phyloP scores from a whole-genome alignment of 2,329 filamentous ascomycete genomes.

The Cladobotryum mycophilum region DNA sequence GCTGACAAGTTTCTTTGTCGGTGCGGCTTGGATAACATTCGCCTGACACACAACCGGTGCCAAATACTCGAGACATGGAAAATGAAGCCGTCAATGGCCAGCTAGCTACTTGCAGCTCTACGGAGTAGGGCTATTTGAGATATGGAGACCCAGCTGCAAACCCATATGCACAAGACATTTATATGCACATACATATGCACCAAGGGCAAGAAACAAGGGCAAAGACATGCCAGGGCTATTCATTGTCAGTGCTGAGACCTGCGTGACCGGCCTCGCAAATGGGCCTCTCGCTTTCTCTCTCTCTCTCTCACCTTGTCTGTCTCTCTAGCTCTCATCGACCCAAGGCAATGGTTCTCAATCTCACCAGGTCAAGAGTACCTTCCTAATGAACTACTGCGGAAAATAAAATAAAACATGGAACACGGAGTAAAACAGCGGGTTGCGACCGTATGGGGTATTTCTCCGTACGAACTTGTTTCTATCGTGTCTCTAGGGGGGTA shows the following conservation, averaged over 20 bases:
- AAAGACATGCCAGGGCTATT: not conserved
- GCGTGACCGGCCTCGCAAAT: no score
- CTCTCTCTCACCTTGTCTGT: no score
- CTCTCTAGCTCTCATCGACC: not conserved
- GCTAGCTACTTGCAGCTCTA: no score
- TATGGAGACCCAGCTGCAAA: not conserved
- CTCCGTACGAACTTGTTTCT: not conserved
- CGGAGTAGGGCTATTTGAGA: not conserved
- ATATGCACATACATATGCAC: not conserved
- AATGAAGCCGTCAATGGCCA: no score
- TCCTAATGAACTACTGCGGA: not conserved
- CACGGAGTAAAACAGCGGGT: not conserved
- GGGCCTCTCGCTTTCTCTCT: no score
- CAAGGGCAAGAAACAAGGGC: not conserved
- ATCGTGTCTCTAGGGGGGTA: no score
- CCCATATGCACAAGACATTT: not conserved
- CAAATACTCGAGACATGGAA: no score
- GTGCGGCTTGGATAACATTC: no score
- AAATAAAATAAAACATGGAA: not conserved
- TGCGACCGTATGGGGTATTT: no score
- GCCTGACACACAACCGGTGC: not conserved
- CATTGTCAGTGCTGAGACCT: not conserved
- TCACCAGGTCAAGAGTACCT: not conserved
- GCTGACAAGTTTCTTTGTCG: not conserved
- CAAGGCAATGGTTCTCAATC: not conserved